A percentile compares a stretch with the other conserved stretches of the same genome.
Conservation (phyloP, 805 yeast genomes). For the Schwanniomyces polymorphus region DNA sequence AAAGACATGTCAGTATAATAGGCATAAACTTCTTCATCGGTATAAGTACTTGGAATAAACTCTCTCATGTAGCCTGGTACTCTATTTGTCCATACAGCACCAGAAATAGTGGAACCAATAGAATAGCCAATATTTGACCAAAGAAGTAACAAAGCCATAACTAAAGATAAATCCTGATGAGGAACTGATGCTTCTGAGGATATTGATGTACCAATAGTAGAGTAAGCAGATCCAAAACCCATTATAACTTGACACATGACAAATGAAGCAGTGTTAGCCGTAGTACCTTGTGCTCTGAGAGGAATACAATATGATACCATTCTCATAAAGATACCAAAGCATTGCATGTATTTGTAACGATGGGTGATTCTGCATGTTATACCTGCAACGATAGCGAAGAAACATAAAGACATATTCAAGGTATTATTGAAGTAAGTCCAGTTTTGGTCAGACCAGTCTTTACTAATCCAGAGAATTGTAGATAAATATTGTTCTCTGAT, state of each 20-base stretch:
- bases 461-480: conserved; percentile 30
- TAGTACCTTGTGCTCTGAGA: background rate
- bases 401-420: conserved; percentile 33
- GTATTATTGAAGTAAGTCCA: conserved; percentile 42
- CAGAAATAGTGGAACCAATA: conserved; percentile 39
- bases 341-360: conserved; percentile 36
- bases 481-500: conserved; percentile 28
- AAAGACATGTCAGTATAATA: conserved; percentile 19
- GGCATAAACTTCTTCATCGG: conserved; percentile 14
- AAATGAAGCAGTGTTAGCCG: conserved; percentile 23
- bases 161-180: conserved; percentile 41
- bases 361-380: conserved; percentile 29
- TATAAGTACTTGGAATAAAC: conserved; percentile 21
- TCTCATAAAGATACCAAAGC: conserved; percentile 18
- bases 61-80: conserved; percentile 26
- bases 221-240: conserved; percentile 42
- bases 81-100: conserved; percentile 30
- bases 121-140: conserved; percentile 37
- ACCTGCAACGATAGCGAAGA: conserved; percentile 39
- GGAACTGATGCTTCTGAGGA: conserved; percentile 44
- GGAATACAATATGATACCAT: background rate
- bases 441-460: conserved; percentile 25
- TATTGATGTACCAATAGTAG: conserved; percentile 33
- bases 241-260: conserved; percentile 32
- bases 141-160: conserved; percentile 33